Evolutionary conservation across 495 filamentous ascomycete species (phyloP).

Genomic region (Neurospora intermedia): DNA sequence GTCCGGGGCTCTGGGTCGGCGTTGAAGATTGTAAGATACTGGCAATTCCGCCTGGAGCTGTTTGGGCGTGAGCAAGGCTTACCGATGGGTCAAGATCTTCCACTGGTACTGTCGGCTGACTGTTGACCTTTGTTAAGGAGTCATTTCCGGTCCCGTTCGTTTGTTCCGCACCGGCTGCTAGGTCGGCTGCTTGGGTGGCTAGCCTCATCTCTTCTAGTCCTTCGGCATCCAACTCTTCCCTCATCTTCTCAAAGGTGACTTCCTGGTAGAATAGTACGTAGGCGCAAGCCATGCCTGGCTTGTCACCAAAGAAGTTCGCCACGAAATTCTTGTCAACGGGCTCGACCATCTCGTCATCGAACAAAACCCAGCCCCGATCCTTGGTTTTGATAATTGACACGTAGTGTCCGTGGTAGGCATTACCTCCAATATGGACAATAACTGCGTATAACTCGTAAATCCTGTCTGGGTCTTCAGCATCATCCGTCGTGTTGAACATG

Average conservation of each 20-base stretch:
- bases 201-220: constrained; percentile 53
- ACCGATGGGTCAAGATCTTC: constrained; percentile 45
- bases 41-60: constrained; percentile 39
- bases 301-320: constrained; percentile 94
- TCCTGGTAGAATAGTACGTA: constrained; percentile 98
- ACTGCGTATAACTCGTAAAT: constrained; percentile 96
- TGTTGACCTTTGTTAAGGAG: constrained; percentile 28
- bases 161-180: constrained; percentile 32
- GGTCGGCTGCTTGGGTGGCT: constrained; percentile 43
- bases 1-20: constrained; percentile 20
- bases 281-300: constrained; percentile 81
- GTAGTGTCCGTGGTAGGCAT: constrained; percentile 95
- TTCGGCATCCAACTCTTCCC: constrained; percentile 73
- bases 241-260: constrained; percentile 80
- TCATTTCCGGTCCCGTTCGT: constrained; percentile 26
- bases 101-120: constrained; percentile 25
- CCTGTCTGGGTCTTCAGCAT: constrained; percentile 88
- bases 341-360: constrained; percentile 97
- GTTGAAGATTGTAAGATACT: constrained; percentile 1
- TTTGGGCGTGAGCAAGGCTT: constrained; percentile 48
- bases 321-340: constrained; percentile 95
- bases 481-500: constrained; percentile 96
- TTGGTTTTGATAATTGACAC: constrained; percentile 96
- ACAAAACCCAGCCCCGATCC: constrained; percentile 89
- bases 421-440: constrained; percentile 97